A percentile compares a stretch with the other conserved stretches of the same genome.
These are phyloP conservation scores for Cystobasidium ongulense DNA, from an alignment of 768 basidiomycete genomes.

Conservation along the genomic window DNA sequence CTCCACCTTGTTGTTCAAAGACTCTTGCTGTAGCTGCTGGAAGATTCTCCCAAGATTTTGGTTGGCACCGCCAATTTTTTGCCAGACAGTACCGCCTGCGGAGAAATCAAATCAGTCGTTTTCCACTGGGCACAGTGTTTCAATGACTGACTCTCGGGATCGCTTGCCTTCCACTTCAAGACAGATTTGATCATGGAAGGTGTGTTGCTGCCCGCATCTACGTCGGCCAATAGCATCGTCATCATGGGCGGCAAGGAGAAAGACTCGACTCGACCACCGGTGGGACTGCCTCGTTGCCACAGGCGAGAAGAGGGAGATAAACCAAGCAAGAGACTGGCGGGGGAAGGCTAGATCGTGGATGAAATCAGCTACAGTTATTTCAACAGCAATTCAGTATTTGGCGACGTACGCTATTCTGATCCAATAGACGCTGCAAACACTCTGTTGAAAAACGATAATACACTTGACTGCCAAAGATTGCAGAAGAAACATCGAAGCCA, in stretches of 20 bases:
- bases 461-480: slow-evolving; percentile 86
- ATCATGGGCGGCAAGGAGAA: slow-evolving; percentile 78
- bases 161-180: slow-evolving; percentile 71
- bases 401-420: slow-evolving; percentile 48
- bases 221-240: slow-evolving; percentile 82
- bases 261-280: slow-evolving; percentile 49
- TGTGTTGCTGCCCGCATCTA: slow-evolving; percentile 91
- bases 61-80: slow-evolving; percentile 36
- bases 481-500: slow-evolving; percentile 91
- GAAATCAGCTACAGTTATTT: background rate
- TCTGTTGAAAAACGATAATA: slow-evolving; percentile 77
- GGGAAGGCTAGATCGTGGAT: slow-evolving; percentile 37
- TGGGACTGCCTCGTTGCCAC: slow-evolving; percentile 59
- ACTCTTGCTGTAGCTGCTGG: background rate
- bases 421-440: slow-evolving; percentile 50
- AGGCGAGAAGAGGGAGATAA: slow-evolving; percentile 56
- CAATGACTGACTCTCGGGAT: slow-evolving; percentile 43
- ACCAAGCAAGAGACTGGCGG: slow-evolving; percentile 50
- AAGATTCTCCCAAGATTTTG: slow-evolving; percentile 31
- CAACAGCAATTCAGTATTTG: background rate
- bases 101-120: background rate
- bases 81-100: slow-evolving; percentile 40
- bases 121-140: background rate
- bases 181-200: slow-evolving; percentile 89
- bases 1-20: background rate